These are phyloP conservation scores for Lepidopterella palustris DNA, from an alignment of 495 filamentous ascomycete genomes.

Conservation along the genomic window DNA sequence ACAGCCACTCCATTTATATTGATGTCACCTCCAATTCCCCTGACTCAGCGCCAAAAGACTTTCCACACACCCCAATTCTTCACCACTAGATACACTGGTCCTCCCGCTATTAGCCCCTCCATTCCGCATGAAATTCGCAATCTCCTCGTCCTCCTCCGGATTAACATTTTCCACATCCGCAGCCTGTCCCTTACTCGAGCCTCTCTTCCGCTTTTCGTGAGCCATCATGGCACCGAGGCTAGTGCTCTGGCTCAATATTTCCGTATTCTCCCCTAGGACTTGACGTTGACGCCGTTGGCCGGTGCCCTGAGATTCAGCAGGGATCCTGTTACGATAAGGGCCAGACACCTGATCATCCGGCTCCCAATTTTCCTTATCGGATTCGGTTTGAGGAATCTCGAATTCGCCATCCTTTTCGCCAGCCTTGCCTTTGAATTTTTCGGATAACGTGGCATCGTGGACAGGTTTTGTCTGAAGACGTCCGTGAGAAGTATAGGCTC, in stretches of 20 bases:
- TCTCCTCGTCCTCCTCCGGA: slow-evolving; percentile 26
- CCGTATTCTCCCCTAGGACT: slow-evolving; percentile 26
- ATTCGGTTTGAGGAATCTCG: slow-evolving; percentile 55
- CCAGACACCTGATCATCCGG: slow-evolving; percentile 36
- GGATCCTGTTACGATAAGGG: not conserved
- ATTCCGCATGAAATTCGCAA: slow-evolving; percentile 20
- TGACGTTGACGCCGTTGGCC: slow-evolving; percentile 15
- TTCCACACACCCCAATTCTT: slow-evolving; percentile 27
- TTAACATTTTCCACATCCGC: slow-evolving; percentile 2
- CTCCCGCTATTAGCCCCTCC: slow-evolving; percentile 1
- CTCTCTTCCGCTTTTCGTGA: not conserved
- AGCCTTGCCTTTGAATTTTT: slow-evolving; percentile 1
- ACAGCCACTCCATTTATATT: too few relatives aligned
- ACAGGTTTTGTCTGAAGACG: slow-evolving; percentile 50
- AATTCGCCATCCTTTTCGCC: not conserved
- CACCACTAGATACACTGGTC: slow-evolving; percentile 17
- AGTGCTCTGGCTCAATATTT: slow-evolving; percentile 24
- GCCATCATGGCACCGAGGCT: slow-evolving; percentile 21
- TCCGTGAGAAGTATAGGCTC: slow-evolving; percentile 60
- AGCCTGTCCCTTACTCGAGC: not conserved
- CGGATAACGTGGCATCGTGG: not conserved
- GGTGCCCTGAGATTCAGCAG: not conserved
- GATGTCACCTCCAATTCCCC: slow-evolving; percentile 25
- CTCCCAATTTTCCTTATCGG: slow-evolving; percentile 93
- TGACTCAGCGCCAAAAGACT: slow-evolving; percentile 27